Percentiles rank a stretch among this genome's conserved stretches.
Conservation (phyloP, 192 early-diverging fungal species). For the Phycomyces blakesleeanus region DNA sequence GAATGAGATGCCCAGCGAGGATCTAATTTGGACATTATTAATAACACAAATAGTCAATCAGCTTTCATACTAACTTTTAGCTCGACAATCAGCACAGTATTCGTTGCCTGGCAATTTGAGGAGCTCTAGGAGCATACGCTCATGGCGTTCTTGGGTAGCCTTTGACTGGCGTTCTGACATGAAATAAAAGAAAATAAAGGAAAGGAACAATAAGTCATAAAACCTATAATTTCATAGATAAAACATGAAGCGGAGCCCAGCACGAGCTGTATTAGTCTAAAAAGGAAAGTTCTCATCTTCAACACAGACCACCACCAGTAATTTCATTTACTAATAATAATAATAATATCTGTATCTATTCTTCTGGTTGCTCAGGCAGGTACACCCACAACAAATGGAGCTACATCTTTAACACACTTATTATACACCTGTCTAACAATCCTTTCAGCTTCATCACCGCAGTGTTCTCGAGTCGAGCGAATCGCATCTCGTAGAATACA, state of each 20-base stretch:
- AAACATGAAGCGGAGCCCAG: neutral
- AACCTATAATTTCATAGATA: neutral
- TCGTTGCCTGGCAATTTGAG: constrained; percentile 70
- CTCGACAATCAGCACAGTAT: constrained; percentile 74
- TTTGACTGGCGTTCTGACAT: constrained; percentile 33
- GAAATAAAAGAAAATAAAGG: constrained; percentile 10
- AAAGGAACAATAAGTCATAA: neutral
- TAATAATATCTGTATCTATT: neutral
- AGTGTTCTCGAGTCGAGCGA: constrained; percentile 23
- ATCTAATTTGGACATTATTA: constrained; percentile 42
- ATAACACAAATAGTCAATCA: neutral
- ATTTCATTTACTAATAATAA: too few relatives aligned
- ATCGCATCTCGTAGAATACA: constrained; percentile 35
- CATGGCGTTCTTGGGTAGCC: constrained; percentile 58
- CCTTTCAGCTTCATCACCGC: constrained; percentile 16
- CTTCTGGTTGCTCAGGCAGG: neutral
- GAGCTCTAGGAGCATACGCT: constrained; percentile 68
- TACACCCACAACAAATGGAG: constrained; percentile 28
- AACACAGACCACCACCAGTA: too few relatives aligned
- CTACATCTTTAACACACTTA: constrained; percentile 26
- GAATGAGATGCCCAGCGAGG: constrained; percentile 89
- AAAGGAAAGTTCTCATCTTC: too few relatives aligned
- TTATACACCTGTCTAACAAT: constrained; percentile 32
- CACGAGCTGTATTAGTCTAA: neutral
- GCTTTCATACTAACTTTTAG: constrained; percentile 51